These are phyloP conservation scores for Colletotrichum sp. DNA, from an alignment of 2,329 filamentous ascomycete genomes.

Conservation along the genomic window DNA sequence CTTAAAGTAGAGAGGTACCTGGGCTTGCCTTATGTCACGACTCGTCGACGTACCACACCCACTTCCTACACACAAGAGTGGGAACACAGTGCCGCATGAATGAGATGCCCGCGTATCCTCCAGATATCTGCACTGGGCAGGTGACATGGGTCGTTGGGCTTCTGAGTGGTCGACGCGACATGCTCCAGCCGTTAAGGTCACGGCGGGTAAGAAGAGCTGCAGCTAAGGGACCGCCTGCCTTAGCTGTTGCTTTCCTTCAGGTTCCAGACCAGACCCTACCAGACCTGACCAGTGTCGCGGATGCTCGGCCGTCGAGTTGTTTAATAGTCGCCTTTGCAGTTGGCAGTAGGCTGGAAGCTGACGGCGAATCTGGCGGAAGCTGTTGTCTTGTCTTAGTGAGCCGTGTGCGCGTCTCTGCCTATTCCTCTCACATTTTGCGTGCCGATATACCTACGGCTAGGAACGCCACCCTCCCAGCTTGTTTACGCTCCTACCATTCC, in stretches of 20 bases:
- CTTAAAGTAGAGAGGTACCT: not conserved
- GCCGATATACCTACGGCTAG: not conserved
- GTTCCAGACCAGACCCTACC: not conserved
- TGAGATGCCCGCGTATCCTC: not conserved
- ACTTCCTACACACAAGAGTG: not conserved
- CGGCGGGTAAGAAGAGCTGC: not conserved
- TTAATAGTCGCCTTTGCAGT: not conserved
- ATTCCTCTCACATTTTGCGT: not conserved
- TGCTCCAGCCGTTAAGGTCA: not conserved
- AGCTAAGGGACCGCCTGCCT: not conserved
- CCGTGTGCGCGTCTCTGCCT: not conserved
- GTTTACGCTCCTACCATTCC: not conserved
- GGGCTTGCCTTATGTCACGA: not conserved
- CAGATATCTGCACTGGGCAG: not conserved
- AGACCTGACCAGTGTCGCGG: not conserved
- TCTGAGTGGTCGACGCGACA: slow-evolving; percentile 5
- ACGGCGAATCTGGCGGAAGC: not conserved
- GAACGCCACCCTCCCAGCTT: not conserved
- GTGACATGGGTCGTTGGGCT: slow-evolving; percentile 1
- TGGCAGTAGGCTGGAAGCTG: not conserved
- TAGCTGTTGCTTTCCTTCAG: not conserved
- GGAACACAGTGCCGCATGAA: not conserved
- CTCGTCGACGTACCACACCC: not conserved
- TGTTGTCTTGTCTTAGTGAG: not conserved
- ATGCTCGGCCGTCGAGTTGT: not conserved